A percentile compares a stretch with the other conserved stretches of the same genome.
Conservation (phyloP, 495 filamentous ascomycete genomes). For the Aspergillus egyptiacus region DNA sequence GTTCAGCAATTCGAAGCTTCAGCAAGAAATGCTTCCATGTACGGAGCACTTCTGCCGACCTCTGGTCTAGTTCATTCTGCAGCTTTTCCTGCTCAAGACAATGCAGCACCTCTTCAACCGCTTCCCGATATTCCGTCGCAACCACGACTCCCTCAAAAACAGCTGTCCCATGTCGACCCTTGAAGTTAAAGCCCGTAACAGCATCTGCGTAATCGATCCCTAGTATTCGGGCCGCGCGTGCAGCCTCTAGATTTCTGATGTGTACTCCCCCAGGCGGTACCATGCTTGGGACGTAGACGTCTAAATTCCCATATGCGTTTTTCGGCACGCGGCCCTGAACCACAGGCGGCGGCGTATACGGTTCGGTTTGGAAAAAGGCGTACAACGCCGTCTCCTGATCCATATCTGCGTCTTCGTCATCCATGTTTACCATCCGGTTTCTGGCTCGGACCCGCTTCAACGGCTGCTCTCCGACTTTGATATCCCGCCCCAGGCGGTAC, state of each 20-base stretch:
- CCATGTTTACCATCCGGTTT: constrained; percentile 33
- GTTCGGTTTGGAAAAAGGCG: constrained; percentile 65
- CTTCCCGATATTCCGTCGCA: constrained; percentile 62
- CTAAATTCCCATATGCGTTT: constrained; percentile 84
- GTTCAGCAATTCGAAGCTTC: constrained; percentile 69
- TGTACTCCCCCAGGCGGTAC: constrained; percentile 76
- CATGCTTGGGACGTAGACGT: constrained; percentile 91
- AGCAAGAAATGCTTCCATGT: constrained; percentile 74
- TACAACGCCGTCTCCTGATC: constrained; percentile 53
- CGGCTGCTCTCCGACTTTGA: constrained; percentile 68
- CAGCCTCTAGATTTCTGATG: constrained; percentile 58
- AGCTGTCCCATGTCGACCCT: constrained; percentile 74
- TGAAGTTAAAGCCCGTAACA: constrained; percentile 84
- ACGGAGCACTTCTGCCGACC: constrained; percentile 52
- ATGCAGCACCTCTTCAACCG: constrained; percentile 58
- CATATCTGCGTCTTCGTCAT: constrained; percentile 40
- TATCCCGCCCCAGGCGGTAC: constrained; percentile 77
- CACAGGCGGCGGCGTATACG: constrained; percentile 72
- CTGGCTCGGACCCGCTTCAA: constrained; percentile 58
- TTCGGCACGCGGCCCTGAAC: constrained; percentile 69
- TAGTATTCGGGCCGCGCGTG: constrained; percentile 65
- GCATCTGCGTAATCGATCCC: constrained; percentile 85
- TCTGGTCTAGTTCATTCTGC: constrained; percentile 51
- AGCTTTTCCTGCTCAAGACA: constrained; percentile 57
- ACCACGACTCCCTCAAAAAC: constrained; percentile 71